Evolutionary conservation across 2,329 filamentous ascomycete species (phyloP).

Genomic region (Botryosphaeria agaves): DNA sequence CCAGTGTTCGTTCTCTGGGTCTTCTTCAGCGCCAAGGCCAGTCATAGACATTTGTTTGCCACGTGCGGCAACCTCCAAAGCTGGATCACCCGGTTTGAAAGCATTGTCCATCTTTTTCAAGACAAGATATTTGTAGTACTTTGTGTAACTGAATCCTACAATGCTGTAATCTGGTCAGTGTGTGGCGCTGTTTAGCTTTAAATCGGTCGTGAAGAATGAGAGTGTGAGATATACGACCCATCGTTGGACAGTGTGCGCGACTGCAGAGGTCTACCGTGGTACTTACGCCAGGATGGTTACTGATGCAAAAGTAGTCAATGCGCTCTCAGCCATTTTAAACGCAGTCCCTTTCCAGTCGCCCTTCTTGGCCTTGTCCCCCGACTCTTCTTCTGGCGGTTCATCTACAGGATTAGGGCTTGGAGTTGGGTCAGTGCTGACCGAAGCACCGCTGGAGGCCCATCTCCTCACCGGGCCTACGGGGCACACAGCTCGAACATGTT

Average conservation of each 20-base stretch:
- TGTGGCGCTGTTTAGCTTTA: no score
- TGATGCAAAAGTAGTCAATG: slow-evolving; percentile 32
- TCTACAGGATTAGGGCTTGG: slow-evolving; percentile 19
- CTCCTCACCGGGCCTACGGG: slow-evolving; percentile 1
- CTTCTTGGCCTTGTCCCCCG: not conserved
- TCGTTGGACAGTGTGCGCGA: slow-evolving; percentile 4
- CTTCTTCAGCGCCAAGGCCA: slow-evolving; percentile 16
- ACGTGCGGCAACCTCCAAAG: slow-evolving; percentile 43
- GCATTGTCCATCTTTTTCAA: slow-evolving; percentile 86
- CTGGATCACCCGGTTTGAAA: slow-evolving; percentile 82
- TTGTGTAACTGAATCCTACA: slow-evolving; percentile 28
- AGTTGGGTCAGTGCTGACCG: slow-evolving; percentile 13
- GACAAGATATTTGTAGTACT: slow-evolving; percentile 71
- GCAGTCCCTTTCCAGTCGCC: slow-evolving; percentile 12
- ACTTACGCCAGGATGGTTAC: slow-evolving; percentile 27
- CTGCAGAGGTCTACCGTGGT: slow-evolving; percentile 45
- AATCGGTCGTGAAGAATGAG: no score
- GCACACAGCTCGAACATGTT: no score
- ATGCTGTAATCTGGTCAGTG: slow-evolving; percentile 3
- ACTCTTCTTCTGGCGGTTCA: slow-evolving; percentile 8
- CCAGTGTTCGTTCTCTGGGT: slow-evolving; percentile 47
- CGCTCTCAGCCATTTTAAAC: slow-evolving; percentile 35
- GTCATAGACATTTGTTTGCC: not conserved
- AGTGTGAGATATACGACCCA: no score
- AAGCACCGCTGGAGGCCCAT: not conserved